Conservation (phyloP, 2,329 filamentous ascomycete species). For the Colletotrichum ledebouriae region DNA sequence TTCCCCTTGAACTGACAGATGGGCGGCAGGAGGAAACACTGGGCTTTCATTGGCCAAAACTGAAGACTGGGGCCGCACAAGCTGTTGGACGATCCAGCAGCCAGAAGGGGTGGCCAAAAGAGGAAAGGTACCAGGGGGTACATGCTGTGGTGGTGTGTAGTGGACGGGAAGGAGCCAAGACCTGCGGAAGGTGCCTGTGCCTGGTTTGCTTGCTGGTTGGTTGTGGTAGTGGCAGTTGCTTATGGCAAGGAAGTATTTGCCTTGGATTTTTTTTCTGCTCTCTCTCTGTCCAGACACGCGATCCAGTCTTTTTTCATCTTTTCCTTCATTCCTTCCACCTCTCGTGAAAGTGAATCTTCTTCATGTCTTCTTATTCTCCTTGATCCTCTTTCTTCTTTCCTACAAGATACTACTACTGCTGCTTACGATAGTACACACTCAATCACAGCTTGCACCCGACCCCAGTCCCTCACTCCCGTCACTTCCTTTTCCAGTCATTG, state of each 20-base stretch:
- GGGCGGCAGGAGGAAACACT: neutral
- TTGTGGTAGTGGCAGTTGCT: conserved; percentile 13
- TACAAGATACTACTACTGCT: neutral
- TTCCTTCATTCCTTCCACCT: conserved; percentile 1
- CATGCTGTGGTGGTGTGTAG: conserved; percentile 5
- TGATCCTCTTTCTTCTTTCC: neutral
- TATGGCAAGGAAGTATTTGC: neutral
- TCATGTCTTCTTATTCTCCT: conserved; percentile 5
- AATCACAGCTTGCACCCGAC: neutral
- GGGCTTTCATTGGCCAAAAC: too few species aligned
- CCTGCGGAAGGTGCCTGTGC: neutral
- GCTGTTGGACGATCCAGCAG: neutral
- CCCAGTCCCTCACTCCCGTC: neutral
- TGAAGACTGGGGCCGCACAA: too few species aligned
- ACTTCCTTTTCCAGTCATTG: conserved; percentile 1
- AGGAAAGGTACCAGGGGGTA: conserved; percentile 33
- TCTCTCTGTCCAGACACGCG: neutral
- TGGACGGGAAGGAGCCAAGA: conserved; percentile 9
- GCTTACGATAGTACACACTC: neutral
- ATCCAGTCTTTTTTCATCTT: conserved; percentile 1
- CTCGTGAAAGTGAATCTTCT: neutral
- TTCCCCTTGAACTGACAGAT: conserved; percentile 16
- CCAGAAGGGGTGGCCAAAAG: conserved; percentile 28
- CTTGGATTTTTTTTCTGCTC: conserved; percentile 3
- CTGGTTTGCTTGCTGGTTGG: neutral